phyloP scores from a whole-genome alignment of 768 basidiomycete species.

The Dictyophora rubrovolvata region DNA sequence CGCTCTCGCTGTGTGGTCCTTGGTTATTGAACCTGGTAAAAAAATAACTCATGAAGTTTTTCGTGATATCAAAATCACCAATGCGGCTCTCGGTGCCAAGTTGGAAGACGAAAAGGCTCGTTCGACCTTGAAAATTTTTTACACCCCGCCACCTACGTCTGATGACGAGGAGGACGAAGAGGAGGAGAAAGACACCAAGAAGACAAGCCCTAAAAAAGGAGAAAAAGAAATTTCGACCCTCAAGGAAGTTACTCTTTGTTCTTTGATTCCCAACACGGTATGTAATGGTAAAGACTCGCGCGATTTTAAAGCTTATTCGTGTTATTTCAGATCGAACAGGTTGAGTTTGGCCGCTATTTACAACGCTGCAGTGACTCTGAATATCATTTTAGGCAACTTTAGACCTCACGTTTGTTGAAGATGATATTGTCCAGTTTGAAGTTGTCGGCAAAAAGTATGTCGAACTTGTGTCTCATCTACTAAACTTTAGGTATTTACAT shows the following conservation, averaged over 20 bases:
- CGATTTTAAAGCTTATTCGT: not conserved
- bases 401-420: conserved; percentile 60
- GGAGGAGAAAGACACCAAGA: conserved; percentile 15
- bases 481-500: not conserved
- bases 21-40: conserved; percentile 45
- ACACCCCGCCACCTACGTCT: conserved; percentile 25
- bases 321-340: not conserved
- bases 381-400: conserved; percentile 71
- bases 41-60: conserved; percentile 47
- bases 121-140: conserved; percentile 59
- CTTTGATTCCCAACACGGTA: conserved; percentile 77
- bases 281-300: conserved; percentile 8
- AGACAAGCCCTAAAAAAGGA: conserved; percentile 1
- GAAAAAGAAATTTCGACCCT: conserved; percentile 1
- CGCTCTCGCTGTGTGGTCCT: conserved; percentile 61
- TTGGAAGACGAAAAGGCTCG: conserved; percentile 50
- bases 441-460: conserved; percentile 74
- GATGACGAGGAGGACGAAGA: conserved; percentile 37
- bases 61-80: conserved; percentile 69
- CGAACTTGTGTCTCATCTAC: not conserved
- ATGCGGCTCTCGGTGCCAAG: conserved; percentile 68
- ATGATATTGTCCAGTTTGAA: conserved; percentile 57
- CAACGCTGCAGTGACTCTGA: not conserved
- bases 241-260: conserved; percentile 55
- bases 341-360: not conserved